Conservation (phyloP, 768 basidiomycete species). For the Pulveroboletus frians region DNA sequence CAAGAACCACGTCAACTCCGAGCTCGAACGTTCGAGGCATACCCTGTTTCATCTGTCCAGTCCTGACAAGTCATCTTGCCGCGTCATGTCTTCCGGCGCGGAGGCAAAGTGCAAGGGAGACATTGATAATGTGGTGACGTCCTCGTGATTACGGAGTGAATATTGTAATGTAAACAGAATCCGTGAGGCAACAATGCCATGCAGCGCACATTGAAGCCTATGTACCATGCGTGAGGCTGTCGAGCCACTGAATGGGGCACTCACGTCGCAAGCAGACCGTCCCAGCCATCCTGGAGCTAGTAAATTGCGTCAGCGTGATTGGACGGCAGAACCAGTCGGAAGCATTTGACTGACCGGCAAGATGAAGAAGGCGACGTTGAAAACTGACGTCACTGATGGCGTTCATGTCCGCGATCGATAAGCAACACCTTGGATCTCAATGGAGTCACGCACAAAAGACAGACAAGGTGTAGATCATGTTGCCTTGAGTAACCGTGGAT, state of each 20-base stretch:
- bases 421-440: background rate
- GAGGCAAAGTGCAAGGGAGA: slow-evolving; percentile 2
- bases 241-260: background rate
- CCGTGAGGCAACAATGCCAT: slow-evolving; percentile 8
- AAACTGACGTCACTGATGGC: background rate
- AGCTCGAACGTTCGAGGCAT: background rate
- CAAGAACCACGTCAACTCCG: too few relatives aligned
- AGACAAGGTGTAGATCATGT: slow-evolving; percentile 3
- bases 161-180: slow-evolving; percentile 9
- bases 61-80: background rate
- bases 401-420: background rate
- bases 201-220: slow-evolving; percentile 9
- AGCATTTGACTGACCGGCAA: background rate
- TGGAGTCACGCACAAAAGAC: slow-evolving; percentile 7
- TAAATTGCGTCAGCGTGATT: background rate
- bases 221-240: background rate
- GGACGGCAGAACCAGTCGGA: background rate
- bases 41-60: background rate
- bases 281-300: slow-evolving; percentile 4
- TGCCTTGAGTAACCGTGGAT: slow-evolving; percentile 3
- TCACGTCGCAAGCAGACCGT: background rate
- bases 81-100: background rate
- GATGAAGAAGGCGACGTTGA: background rate
- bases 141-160: background rate
- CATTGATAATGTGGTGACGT: background rate